Evolutionary conservation across 768 basidiomycete species (phyloP).

Genomic region (Saitozyma podzolica): DNA sequence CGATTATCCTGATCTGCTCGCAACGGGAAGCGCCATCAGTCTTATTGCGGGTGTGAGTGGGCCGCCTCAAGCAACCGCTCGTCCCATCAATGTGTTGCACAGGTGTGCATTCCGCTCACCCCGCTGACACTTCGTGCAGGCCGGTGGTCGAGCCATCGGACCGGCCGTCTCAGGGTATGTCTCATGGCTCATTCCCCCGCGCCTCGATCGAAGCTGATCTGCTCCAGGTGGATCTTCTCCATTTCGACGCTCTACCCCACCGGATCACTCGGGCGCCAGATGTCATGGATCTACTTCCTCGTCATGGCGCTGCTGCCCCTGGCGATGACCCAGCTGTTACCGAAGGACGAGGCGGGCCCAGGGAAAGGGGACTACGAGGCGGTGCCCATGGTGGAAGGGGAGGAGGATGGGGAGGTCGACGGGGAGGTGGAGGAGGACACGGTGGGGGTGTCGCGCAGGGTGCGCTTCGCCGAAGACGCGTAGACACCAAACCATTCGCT

Average conservation of each 20-base stretch:
- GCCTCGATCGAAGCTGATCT: too few relatives aligned
- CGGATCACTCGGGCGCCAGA: constrained; percentile 27
- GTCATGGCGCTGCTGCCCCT: neutral
- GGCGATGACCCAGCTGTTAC: neutral
- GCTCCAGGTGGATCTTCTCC: constrained; percentile 34
- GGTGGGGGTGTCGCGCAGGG: constrained; percentile 48
- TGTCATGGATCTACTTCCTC: constrained; percentile 31
- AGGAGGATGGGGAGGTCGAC: constrained; percentile 44
- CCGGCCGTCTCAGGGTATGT: constrained; percentile 31
- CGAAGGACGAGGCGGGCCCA: constrained; percentile 16
- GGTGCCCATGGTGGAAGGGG: constrained; percentile 6
- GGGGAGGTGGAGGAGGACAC: constrained; percentile 54
- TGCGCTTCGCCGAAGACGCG: too few relatives aligned
- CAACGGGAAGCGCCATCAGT: constrained; percentile 30
- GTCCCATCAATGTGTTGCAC: neutral
- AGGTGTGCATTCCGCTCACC: constrained; percentile 3
- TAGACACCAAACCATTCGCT: too few relatives aligned
- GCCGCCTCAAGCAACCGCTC: neutral
- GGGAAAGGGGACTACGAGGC: constrained; percentile 22
- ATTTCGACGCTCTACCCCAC: constrained; percentile 32
- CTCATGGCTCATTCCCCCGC: too few relatives aligned
- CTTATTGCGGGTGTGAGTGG: constrained; percentile 31
- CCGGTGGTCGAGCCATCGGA: constrained; percentile 33
- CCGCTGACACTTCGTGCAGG: constrained; percentile 2
- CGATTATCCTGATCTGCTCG: constrained; percentile 33